Evolutionary conservation across 148 eudicot species (phyloP), one percentile per base, ranked within the genome.

Genomic region (Amaranthus palmeri): DNA sequence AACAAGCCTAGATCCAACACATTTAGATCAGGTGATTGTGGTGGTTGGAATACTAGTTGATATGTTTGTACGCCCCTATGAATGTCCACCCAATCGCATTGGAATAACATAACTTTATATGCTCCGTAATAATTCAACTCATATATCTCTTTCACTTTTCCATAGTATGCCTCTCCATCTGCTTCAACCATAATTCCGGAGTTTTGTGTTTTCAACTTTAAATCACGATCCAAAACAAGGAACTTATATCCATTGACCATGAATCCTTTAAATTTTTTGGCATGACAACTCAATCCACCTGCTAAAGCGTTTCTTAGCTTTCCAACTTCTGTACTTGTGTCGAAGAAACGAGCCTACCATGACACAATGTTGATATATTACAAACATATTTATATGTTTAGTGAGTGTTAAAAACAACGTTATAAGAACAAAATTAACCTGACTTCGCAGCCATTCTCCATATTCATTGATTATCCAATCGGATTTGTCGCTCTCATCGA

Each of bases 61-160:
- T 45, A 7, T 45, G 12, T 7, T 4, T 10, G 25, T 4, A 67
- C 36, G 4, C 70, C 56, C 70, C 57, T 67, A 67, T 25, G 53
- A 10, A 51, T 51, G 15, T 67, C 70, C 42, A 70, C 75, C 79
- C 74, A 76, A 52, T 46, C 70, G 54, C 79, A 70, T 42, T 6
- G 50, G 17, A 72, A 72, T 2, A 78, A 49, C 12, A 78, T 40
- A 17, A 43, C 74, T 53, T 40, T 65, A 17, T 13, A 76, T 3
- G 4, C n/a, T 52, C 61, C 68, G 52, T 48, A 56, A 15, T 75
- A 58, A 43, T 68, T 25, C 6, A 76, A 76, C 49, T 62, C 56
- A 44, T 52, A 61, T 4, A 76, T 53, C 0, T 53, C 41, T 2
- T 7, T 69, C 8, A 69, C 6, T 18, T 40, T 59, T 40, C 70